These are phyloP conservation scores for Porphyridium purpureum DNA, from an alignment of 23 red algal genomes.

Conservation along the genomic window DNA sequence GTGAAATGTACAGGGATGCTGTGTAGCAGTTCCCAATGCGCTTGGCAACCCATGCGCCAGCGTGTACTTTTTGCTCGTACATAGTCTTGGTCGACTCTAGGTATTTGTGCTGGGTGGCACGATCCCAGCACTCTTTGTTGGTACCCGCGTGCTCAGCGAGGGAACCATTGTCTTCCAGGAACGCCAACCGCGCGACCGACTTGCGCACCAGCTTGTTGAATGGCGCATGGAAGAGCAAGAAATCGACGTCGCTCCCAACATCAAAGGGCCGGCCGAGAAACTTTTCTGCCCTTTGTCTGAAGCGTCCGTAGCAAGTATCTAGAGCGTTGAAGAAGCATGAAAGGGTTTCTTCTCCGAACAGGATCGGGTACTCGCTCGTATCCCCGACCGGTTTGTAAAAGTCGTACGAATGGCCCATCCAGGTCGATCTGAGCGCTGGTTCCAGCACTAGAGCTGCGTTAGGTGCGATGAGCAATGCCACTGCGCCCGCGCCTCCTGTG, in stretches of 20 bases:
- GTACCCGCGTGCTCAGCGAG: background rate
- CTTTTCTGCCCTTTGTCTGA: slow-evolving; percentile 1
- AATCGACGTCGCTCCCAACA: slow-evolving; percentile 26
- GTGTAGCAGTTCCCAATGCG: slow-evolving; percentile 93
- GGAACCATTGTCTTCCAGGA: slow-evolving; percentile 17
- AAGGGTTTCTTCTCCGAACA: slow-evolving; percentile 67
- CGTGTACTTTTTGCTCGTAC: slow-evolving; percentile 33
- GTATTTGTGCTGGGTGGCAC: slow-evolving; percentile 2
- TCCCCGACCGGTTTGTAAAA: slow-evolving; percentile 72
- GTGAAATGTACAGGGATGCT: slow-evolving; percentile 61
- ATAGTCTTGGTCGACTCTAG: slow-evolving; percentile 21
- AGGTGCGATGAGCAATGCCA: slow-evolving; percentile 38
- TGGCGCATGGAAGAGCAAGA: slow-evolving; percentile 70
- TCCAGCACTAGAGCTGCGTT: slow-evolving; percentile 51
- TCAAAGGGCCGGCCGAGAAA: background rate
- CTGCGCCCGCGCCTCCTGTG: slow-evolving; percentile 80
- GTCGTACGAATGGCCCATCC: slow-evolving; percentile 74
- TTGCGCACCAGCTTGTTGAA: slow-evolving; percentile 98
- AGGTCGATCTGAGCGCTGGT: slow-evolving; percentile 29
- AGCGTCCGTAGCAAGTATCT: slow-evolving; percentile 65
- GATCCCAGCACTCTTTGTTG: background rate
- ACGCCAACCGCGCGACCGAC: slow-evolving; percentile 62
- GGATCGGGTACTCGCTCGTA: slow-evolving; percentile 75
- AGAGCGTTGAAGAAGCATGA: slow-evolving; percentile 61
- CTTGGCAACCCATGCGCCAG: slow-evolving; percentile 32